Evolutionary conservation across 768 basidiomycete species (phyloP).

Genomic region (Pleurotus platypus): DNA sequence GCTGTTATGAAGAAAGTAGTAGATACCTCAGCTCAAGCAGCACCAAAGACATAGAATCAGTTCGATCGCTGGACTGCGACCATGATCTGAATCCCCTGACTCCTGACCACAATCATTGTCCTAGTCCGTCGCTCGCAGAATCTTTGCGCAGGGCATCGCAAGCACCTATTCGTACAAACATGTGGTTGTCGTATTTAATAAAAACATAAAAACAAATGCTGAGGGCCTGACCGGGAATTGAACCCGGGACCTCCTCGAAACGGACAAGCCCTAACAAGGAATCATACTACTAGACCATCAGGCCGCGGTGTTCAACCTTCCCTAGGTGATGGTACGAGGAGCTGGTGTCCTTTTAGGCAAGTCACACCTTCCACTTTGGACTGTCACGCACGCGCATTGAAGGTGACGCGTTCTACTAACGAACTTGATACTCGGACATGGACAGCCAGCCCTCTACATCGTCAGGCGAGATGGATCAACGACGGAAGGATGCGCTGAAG

Average conservation of each 20-base stretch:
- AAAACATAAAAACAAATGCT: no score
- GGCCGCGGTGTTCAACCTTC: slow-evolving; percentile 24
- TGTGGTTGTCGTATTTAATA: no score
- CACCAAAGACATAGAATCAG: no score
- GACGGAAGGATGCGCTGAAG: slow-evolving; percentile 70
- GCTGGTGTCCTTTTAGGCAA: no score
- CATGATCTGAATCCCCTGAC: no score
- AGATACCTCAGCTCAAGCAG: no score
- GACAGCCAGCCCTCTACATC: slow-evolving; percentile 51
- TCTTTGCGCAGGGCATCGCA: background rate
- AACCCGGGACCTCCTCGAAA: slow-evolving; percentile 84
- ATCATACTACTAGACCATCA: slow-evolving; percentile 67
- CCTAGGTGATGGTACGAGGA: no score
- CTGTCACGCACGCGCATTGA: no score
- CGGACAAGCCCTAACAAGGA: slow-evolving; percentile 50
- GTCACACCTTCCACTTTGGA: no score
- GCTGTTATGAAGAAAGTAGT: background rate
- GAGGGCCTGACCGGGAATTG: slow-evolving; percentile 59
- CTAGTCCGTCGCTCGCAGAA: background rate
- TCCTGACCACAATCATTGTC: no score
- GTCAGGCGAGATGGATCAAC: slow-evolving; percentile 61
- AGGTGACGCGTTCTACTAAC: slow-evolving; percentile 1
- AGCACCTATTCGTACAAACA: background rate
- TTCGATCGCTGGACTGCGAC: no score
- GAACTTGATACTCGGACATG: slow-evolving; percentile 21